Percentiles rank a stretch among this genome's conserved stretches.
phyloP scores from a whole-genome alignment of 225 moss, liverwort and hornwort species.

The Asterella californica region DNA sequence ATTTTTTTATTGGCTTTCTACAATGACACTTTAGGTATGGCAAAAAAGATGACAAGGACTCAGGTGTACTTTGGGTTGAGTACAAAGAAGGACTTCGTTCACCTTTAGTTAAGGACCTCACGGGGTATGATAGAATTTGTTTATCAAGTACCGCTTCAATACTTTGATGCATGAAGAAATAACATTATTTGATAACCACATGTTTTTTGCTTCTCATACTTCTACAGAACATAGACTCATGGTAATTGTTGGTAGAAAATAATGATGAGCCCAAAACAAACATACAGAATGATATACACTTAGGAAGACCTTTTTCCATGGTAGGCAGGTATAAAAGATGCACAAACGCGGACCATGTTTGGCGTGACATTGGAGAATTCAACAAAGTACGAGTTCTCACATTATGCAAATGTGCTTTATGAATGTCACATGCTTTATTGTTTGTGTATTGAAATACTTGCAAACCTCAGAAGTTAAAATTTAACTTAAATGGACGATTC shows the following conservation, averaged over 20 bases:
- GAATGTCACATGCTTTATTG: too few relatives aligned
- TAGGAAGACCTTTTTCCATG: background rate
- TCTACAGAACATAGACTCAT: background rate
- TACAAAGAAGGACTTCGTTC: slow-evolving; percentile 43
- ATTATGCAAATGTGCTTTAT: too few relatives aligned
- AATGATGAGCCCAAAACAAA: background rate
- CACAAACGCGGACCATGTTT: slow-evolving; percentile 24
- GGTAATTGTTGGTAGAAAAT: background rate
- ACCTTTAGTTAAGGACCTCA: slow-evolving; percentile 34
- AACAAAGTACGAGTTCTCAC: slow-evolving; percentile 26
- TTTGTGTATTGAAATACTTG: too few relatives aligned
- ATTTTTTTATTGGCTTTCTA: background rate
- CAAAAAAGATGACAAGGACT: slow-evolving; percentile 34
- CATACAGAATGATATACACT: background rate
- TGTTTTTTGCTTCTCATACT: background rate
- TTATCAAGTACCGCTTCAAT: background rate
- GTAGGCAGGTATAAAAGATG: slow-evolving; percentile 29
- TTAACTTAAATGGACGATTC: too few relatives aligned
- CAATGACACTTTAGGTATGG: slow-evolving; percentile 18
- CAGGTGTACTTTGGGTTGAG: slow-evolving; percentile 38
- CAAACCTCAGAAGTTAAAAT: too few relatives aligned
- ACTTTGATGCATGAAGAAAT: background rate
- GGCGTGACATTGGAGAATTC: slow-evolving; percentile 38
- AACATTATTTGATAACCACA: background rate
- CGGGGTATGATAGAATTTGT: slow-evolving; percentile 30